These are phyloP conservation scores for Vicia faba DNA, from an alignment of 306 rosid genomes.

Conservation along the genomic window DNA sequence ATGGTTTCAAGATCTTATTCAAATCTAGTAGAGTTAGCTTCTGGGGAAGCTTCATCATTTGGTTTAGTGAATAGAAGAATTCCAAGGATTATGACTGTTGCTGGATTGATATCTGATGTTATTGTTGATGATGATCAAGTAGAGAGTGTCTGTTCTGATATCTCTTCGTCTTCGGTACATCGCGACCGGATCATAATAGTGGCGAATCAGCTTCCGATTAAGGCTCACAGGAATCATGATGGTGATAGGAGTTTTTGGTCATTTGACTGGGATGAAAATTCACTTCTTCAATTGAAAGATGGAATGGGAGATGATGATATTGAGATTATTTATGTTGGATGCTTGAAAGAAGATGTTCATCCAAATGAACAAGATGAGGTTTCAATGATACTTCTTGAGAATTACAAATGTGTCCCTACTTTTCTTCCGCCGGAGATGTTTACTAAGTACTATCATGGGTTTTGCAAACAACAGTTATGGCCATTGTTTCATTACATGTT, in stretches of 20 bases:
- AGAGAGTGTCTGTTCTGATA: conserved; percentile 60
- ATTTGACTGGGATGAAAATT: conserved; percentile 77
- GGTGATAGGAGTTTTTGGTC: conserved; percentile 58
- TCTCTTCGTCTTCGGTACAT: conserved; percentile 47
- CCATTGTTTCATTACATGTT: conserved; percentile 90
- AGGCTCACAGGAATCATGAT: conserved; percentile 53
- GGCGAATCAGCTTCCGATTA: conserved; percentile 79
- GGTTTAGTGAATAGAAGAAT: conserved; percentile 57
- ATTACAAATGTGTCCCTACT: conserved; percentile 71
- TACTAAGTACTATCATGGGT: conserved; percentile 72
- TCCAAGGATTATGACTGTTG: conserved; percentile 74
- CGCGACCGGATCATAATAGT: conserved; percentile 76
- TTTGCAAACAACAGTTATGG: conserved; percentile 83
- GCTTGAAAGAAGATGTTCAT: conserved; percentile 69
- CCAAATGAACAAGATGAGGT: conserved; percentile 85
- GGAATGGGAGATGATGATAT: conserved; percentile 75
- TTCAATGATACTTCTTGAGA: conserved; percentile 65
- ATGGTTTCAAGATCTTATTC: conserved; percentile 52
- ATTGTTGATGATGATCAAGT: conserved; percentile 54
- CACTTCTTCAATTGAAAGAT: conserved; percentile 77
- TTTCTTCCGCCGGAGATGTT: conserved; percentile 70
- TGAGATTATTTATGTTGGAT: conserved; percentile 81
- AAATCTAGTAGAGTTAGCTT: conserved; percentile 54
- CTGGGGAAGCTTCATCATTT: conserved; percentile 64
- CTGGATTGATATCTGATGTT: conserved; percentile 67